phyloP scores from a whole-genome alignment of 495 filamentous ascomycete genomes.

The Pyrenopolyporus hunteri region DNA sequence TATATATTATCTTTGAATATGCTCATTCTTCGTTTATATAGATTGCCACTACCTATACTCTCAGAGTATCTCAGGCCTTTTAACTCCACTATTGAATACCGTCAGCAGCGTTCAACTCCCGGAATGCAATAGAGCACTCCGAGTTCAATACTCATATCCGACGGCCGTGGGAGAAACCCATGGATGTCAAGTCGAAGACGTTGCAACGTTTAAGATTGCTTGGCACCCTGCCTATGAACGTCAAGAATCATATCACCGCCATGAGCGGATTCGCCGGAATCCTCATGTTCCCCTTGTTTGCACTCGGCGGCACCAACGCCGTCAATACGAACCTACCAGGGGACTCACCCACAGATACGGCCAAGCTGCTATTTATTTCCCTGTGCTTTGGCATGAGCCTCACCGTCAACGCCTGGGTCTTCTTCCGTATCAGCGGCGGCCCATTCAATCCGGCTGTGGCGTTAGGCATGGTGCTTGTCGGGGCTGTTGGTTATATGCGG shows the following conservation, averaged over 20 bases:
- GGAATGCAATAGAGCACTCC: slow-evolving; percentile 15
- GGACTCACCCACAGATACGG: slow-evolving; percentile 43
- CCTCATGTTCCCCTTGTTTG: slow-evolving; percentile 82
- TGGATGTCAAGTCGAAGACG: background rate
- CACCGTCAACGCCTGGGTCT: slow-evolving; percentile 83
- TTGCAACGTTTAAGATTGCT: background rate
- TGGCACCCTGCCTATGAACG: slow-evolving; percentile 6
- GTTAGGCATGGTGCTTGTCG: slow-evolving; percentile 62
- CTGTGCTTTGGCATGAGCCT: slow-evolving; percentile 77
- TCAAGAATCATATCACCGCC: slow-evolving; percentile 61
- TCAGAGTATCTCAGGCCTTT: background rate
- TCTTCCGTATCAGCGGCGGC: slow-evolving; percentile 80
- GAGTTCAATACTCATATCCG: slow-evolving; percentile 21
- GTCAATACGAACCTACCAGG: slow-evolving; percentile 57
- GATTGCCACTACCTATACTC: background rate
- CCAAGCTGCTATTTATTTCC: slow-evolving; percentile 69
- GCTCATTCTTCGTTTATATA: background rate
- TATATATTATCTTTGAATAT: background rate
- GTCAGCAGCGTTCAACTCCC: background rate
- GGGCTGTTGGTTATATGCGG: slow-evolving; percentile 58
- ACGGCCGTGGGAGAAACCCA: slow-evolving; percentile 6
- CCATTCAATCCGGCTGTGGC: slow-evolving; percentile 80
- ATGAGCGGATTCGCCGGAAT: slow-evolving; percentile 80
- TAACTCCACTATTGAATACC: background rate
- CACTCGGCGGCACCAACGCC: slow-evolving; percentile 79